Conservation (phyloP, 139 green algal species). For the Coccomyxa sp. region DNA sequence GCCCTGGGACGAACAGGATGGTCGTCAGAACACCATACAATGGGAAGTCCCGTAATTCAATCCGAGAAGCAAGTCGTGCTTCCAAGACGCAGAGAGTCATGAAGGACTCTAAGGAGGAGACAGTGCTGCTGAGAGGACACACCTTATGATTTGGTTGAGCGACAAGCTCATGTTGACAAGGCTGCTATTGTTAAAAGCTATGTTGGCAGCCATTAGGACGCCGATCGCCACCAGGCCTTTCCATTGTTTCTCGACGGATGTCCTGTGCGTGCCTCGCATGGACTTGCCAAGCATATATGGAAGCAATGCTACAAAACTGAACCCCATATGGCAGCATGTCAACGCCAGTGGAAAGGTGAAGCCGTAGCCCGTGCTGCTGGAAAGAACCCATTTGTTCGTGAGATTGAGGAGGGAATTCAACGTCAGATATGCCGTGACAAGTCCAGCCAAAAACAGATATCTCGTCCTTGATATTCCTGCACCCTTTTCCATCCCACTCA, state of each 20-base stretch:
- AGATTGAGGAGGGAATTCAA: conserved; percentile 21
- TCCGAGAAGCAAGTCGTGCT: not conserved
- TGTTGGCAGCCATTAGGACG: conserved; percentile 38
- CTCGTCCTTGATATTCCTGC: too few species aligned
- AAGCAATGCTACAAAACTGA: conserved; percentile 38
- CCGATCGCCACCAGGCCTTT: conserved; percentile 45
- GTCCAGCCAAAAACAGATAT: not conserved
- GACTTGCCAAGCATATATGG: conserved; percentile 33
- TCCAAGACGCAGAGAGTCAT: not conserved
- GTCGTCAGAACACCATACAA: not conserved
- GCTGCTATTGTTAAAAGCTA: conserved; percentile 52
- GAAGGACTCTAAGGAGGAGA: not conserved
- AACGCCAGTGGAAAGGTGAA: conserved; percentile 58
- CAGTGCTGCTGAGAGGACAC: not conserved
- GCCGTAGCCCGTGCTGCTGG: conserved; percentile 27
- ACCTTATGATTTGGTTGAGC: conserved; percentile 61
- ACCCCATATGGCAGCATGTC: conserved; percentile 52
- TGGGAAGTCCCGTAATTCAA: not conserved
- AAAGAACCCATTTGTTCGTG: conserved; percentile 38
- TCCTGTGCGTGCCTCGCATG: conserved; percentile 22
- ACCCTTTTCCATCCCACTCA: too few species aligned
- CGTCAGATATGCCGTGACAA: conserved; percentile 11
- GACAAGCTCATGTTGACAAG: conserved; percentile 48
- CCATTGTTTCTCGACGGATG: conserved; percentile 40
- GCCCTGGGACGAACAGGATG: conserved; percentile 14